A percentile compares a stretch with the other conserved stretches of the same genome.
phyloP scores from a whole-genome alignment of 2,329 filamentous ascomycete species.

The Talaromyces amestolkiae region DNA sequence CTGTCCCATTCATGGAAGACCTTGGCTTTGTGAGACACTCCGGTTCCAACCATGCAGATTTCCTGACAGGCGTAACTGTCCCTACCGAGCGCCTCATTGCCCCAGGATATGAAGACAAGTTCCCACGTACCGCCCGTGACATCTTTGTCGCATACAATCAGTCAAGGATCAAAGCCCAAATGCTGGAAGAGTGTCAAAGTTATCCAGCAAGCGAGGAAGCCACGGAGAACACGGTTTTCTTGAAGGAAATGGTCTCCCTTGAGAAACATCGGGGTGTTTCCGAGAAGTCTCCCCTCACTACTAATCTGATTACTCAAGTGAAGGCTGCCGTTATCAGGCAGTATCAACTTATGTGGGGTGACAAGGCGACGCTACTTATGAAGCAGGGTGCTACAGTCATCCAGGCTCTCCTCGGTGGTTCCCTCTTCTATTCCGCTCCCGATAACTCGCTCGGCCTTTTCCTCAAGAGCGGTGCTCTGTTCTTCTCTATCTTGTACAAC shows the following conservation, averaged over 20 bases:
- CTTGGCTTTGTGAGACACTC: conserved; percentile 64
- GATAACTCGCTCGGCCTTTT: conserved; percentile 60
- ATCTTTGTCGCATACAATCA: too few species aligned
- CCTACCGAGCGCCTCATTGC: too few species aligned
- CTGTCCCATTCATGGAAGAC: conserved; percentile 62
- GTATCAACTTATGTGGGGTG: conserved; percentile 64
- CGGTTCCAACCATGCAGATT: conserved; percentile 66
- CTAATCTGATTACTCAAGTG: too few species aligned
- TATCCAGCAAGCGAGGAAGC: too few species aligned
- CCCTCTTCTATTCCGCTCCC: conserved; percentile 65
- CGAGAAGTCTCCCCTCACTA: too few species aligned
- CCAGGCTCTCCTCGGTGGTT: conserved; percentile 63
- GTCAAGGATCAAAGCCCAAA: too few species aligned
- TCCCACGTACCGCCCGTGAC: too few species aligned
- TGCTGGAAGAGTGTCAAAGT: too few species aligned
- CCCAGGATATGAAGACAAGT: too few species aligned
- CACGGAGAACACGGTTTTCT: too few species aligned
- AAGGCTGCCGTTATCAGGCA: conserved; percentile 51
- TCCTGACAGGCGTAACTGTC: conserved; percentile 63
- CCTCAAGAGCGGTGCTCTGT: conserved; percentile 61
- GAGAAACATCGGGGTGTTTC: too few species aligned
- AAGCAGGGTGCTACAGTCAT: conserved; percentile 58
- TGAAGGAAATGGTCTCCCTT: too few species aligned
- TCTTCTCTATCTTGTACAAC: conserved; percentile 64
- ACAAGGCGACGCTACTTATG: conserved; percentile 62